These are phyloP conservation scores for Leccinum uliginosum DNA, from an alignment of 768 basidiomycete species.

Conservation along the genomic window DNA sequence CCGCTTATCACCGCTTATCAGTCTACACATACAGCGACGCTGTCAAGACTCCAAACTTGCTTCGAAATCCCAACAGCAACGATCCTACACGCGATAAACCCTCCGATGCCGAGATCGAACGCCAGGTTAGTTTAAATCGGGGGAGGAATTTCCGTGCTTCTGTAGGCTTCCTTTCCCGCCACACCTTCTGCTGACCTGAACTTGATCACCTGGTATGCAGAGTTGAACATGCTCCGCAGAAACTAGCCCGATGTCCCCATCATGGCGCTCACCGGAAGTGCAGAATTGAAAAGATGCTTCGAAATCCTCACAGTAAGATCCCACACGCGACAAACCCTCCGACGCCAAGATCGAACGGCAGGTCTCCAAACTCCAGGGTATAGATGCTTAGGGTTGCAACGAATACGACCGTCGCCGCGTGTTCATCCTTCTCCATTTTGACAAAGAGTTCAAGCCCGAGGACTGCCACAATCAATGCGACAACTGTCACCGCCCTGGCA, in stretches of 20 bases:
- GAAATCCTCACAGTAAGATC: slow-evolving; percentile 41
- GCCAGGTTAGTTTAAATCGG: no score
- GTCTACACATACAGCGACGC: slow-evolving; percentile 67
- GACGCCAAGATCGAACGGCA: slow-evolving; percentile 64
- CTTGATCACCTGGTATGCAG: slow-evolving; percentile 51
- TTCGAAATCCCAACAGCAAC: slow-evolving; percentile 48
- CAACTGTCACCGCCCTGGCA: slow-evolving; percentile 62
- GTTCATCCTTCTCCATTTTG: slow-evolving; percentile 86
- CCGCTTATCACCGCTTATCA: no score
- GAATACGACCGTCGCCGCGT: slow-evolving; percentile 80
- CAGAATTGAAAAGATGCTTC: no score
- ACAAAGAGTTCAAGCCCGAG: slow-evolving; percentile 67
- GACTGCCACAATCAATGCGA: slow-evolving; percentile 75
- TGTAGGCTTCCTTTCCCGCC: slow-evolving; percentile 38
- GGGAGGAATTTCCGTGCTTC: slow-evolving; percentile 87
- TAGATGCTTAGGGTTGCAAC: slow-evolving; percentile 79
- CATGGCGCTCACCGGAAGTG: slow-evolving; percentile 96
- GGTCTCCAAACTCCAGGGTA: slow-evolving; percentile 56
- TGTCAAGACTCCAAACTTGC: slow-evolving; percentile 50
- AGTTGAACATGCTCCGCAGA: slow-evolving; percentile 61
- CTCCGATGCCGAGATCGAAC: slow-evolving; percentile 51
- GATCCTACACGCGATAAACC: slow-evolving; percentile 30
- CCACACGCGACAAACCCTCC: slow-evolving; percentile 28
- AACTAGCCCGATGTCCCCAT: slow-evolving; percentile 81
- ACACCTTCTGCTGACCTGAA: slow-evolving; percentile 7